Percentiles rank a stretch among this genome's conserved stretches.
These are phyloP conservation scores for Picochlorum sp. DNA, from an alignment of 139 green algal species.

Conservation along the genomic window DNA sequence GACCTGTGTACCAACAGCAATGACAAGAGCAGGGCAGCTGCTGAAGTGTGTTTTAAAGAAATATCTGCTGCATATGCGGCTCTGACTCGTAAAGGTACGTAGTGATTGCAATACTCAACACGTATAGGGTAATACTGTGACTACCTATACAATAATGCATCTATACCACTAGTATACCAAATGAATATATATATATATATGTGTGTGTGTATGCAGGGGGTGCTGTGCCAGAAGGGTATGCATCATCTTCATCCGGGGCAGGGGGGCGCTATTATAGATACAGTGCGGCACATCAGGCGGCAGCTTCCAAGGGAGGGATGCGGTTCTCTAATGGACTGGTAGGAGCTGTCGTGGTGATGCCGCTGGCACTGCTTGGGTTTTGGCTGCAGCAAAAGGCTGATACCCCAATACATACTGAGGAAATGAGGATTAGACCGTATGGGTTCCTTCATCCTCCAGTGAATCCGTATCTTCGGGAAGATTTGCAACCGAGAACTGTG, in stretches of 20 bases:
- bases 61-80: slow-evolving; percentile 4
- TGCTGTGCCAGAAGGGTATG: too few species aligned
- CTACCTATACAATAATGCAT: too few species aligned
- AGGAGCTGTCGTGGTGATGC: background rate
- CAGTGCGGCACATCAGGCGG: background rate
- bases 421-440: background rate
- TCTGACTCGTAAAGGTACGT: too few species aligned
- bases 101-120: too few species aligned
- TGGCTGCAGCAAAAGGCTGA: background rate
- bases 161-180: too few species aligned
- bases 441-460: slow-evolving; percentile 2
- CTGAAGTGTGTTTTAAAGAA: slow-evolving; percentile 8
- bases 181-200: too few species aligned
- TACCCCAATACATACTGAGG: background rate
- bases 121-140: too few species aligned
- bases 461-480: slow-evolving; percentile 6
- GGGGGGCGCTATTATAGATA: background rate
- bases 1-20: background rate
- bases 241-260: too few species aligned
- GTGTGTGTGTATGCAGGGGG: too few species aligned
- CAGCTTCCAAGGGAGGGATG: background rate
- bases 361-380: background rate
- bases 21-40: background rate
- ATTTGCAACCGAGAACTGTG: background rate
- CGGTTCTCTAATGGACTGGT: slow-evolving; percentile 2